Evolutionary conservation across 225 moss, liverwort and hornwort genomes (phyloP).

Genomic region (Marchantia paleacea): DNA sequence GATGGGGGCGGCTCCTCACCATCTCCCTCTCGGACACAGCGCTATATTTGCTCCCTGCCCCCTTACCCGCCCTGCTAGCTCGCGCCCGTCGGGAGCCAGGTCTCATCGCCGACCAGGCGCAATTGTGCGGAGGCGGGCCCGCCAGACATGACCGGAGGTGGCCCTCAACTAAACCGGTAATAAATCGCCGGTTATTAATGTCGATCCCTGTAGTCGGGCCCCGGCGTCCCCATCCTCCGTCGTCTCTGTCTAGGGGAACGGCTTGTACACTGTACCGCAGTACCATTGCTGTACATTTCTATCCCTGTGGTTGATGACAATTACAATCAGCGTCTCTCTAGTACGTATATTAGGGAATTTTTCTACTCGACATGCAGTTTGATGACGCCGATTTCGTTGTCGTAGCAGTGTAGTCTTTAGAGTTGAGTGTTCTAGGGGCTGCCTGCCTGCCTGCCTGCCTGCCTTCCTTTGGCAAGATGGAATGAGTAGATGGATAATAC

Average conservation of each 20-base stretch:
- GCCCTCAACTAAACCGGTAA: neutral
- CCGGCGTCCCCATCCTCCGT: neutral
- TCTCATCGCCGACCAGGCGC: constrained; percentile 1
- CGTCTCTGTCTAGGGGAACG: neutral
- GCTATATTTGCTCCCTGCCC: neutral
- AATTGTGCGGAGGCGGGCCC: constrained; percentile 11
- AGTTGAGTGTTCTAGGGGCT: no score
- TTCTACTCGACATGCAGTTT: neutral
- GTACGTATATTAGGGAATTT: neutral
- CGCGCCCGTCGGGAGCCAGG: neutral
- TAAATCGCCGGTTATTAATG: neutral
- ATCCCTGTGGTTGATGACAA: neutral
- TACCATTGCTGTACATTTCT: neutral
- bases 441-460: no score
- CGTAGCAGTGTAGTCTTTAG: neutral
- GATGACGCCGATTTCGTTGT: neutral
- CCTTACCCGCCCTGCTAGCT: neutral
- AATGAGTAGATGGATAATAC: no score
- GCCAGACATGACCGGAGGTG: neutral
- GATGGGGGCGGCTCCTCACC: neutral
- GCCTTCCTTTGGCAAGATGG: no score
- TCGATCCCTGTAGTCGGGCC: neutral
- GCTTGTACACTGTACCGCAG: neutral
- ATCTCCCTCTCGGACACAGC: neutral
- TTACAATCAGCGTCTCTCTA: neutral